Percentiles rank a stretch among this genome's conserved stretches.
Conservation (phyloP, 306 rosid species). For the Citrullus colocynthis region DNA sequence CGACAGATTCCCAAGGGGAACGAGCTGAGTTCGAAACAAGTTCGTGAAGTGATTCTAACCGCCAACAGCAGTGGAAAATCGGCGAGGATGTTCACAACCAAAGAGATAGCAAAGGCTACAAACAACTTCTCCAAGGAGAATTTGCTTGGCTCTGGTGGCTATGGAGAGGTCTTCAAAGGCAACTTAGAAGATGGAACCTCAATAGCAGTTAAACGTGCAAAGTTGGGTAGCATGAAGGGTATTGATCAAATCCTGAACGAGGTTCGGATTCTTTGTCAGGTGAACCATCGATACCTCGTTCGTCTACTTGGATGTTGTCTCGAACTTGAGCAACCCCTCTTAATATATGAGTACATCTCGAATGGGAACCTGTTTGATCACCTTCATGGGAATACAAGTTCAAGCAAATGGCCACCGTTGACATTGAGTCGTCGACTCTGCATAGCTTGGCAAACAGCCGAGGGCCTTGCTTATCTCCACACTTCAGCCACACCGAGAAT, state of each 20-base stretch:
- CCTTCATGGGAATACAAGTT: slow-evolving; percentile 24
- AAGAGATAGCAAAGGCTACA: slow-evolving; percentile 62
- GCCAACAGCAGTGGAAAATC: slow-evolving; percentile 52
- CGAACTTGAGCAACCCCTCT: slow-evolving; percentile 62
- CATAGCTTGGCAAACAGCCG: slow-evolving; percentile 54
- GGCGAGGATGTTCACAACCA: slow-evolving; percentile 63
- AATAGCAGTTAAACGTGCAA: slow-evolving; percentile 66
- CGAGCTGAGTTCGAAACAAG: slow-evolving; percentile 35
- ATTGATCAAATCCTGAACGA: slow-evolving; percentile 74
- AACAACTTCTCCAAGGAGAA: slow-evolving; percentile 49
- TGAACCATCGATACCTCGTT: slow-evolving; percentile 68
- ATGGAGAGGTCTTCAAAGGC: slow-evolving; percentile 78
- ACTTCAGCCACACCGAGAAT: slow-evolving; percentile 64
- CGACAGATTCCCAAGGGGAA: slow-evolving; percentile 38
- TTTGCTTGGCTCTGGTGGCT: slow-evolving; percentile 64
- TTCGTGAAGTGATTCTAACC: slow-evolving; percentile 61
- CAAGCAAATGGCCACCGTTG: slow-evolving; percentile 18
- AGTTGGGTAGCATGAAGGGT: slow-evolving; percentile 69
- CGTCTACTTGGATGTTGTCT: slow-evolving; percentile 66
- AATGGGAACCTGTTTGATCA: slow-evolving; percentile 62
- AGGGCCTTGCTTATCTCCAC: slow-evolving; percentile 69
- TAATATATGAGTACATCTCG: slow-evolving; percentile 75
- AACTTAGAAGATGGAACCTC: slow-evolving; percentile 44
- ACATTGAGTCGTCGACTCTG: slow-evolving; percentile 55
- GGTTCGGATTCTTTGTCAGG: slow-evolving; percentile 80